These are phyloP conservation scores for Bothriochloa decipiens DNA, from an alignment of 176 grass and related monocot species.

Conservation along the genomic window DNA sequence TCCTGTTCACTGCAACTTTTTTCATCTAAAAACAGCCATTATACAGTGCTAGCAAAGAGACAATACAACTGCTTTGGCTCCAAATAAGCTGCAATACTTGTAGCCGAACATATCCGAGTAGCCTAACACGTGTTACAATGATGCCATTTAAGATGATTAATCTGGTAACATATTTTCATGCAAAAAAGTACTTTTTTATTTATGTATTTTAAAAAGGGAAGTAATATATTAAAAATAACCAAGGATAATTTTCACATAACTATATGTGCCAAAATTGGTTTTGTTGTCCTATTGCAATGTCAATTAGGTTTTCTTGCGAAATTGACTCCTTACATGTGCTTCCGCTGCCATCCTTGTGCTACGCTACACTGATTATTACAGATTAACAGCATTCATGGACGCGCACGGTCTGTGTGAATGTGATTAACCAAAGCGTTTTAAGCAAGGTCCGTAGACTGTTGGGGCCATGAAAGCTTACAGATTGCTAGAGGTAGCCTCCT, in stretches of 20 bases:
- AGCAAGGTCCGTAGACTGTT: conserved; percentile 10
- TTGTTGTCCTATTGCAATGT: neutral
- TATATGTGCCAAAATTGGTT: neutral
- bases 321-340: neutral
- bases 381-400: conserved; percentile 9
- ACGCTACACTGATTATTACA: conserved; percentile 5
- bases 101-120: neutral
- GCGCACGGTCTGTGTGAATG: conserved; percentile 4
- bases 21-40: too few relatives aligned
- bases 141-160: too few relatives aligned
- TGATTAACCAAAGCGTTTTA: conserved; percentile 20
- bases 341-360: neutral
- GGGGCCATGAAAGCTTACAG: neutral
- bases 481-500: neutral
- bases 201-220: too few relatives aligned
- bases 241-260: neutral
- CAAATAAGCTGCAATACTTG: too few relatives aligned
- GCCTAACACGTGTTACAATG: neutral
- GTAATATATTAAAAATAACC: neutral
- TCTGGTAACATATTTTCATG: too few relatives aligned
- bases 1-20: too few relatives aligned
- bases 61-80: too few relatives aligned
- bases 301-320: neutral
- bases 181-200: too few relatives aligned
- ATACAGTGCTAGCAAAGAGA: too few relatives aligned